Conservation (phyloP, 129 eudicot genomes). For the Helianthus annuus region DNA sequence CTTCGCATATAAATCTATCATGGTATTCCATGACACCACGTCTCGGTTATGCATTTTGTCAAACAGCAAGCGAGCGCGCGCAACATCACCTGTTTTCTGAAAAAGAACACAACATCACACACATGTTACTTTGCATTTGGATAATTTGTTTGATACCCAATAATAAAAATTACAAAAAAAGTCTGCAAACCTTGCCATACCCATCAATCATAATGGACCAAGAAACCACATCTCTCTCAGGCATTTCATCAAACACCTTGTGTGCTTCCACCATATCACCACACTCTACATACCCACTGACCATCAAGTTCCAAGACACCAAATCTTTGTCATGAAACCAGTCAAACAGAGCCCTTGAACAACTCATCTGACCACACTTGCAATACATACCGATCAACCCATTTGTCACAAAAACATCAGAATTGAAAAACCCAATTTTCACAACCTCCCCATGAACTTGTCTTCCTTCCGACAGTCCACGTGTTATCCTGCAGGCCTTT, state of each 20-base stretch:
- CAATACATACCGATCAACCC: conserved; percentile 51
- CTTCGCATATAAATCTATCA: conserved; percentile 42
- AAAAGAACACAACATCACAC: conserved; percentile 26
- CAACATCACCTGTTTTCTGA: conserved; percentile 44
- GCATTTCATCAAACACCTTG: conserved; percentile 52
- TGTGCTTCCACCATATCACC: conserved; percentile 44
- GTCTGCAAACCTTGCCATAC: conserved; percentile 51
- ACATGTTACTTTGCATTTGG: neutral
- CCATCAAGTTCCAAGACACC: conserved; percentile 53
- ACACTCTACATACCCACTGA: conserved; percentile 36
- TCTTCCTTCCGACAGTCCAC: conserved; percentile 46
- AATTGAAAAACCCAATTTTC: conserved; percentile 40
- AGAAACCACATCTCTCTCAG: conserved; percentile 48
- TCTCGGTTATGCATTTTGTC: conserved; percentile 43
- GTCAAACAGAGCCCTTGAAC: conserved; percentile 36
- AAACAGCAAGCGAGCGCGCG: conserved; percentile 38
- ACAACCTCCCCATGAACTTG: conserved; percentile 44
- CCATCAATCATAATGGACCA: conserved; percentile 59
- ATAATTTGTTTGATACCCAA: neutral
- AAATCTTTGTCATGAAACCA: conserved; percentile 39
- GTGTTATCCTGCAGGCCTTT: conserved; percentile 41
- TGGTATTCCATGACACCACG: conserved; percentile 50
- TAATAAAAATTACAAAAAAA: neutral
- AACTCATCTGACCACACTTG: conserved; percentile 36
- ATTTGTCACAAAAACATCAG: conserved; percentile 47